Evolutionary conservation across 345 rosid genomes (phyloP), one percentile per base, ranked within the genome.

Genomic region (Lepidium aucheri): DNA sequence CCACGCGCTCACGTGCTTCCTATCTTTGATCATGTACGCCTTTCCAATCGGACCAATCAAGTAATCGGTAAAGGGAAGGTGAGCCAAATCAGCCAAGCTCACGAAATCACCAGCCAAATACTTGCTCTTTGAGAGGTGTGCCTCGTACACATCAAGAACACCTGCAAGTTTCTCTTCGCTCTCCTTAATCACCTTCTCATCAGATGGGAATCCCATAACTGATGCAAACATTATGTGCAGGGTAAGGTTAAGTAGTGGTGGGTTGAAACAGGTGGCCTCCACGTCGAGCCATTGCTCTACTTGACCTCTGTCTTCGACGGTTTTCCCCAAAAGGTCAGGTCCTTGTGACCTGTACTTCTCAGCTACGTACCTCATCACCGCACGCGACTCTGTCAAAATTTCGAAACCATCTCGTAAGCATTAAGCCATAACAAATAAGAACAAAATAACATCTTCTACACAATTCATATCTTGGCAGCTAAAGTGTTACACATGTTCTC

Each of bases 201-300:
- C 87, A 1, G 72, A 22, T 4, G 78, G 56, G 34, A 82, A 58
- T 0, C 93, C 91, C 43, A 79, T 7, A 4, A 45, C 34, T 2
- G 91, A n/a, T 0, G 81, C 62, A 8, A 83, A 86, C 63, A 82
- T 13, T 7, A 83, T 49, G 45, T 85, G 83, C 0, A 83, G 0
- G 1, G 86, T 72, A 3, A 85, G 14, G 42, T 67, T 58, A 44
- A 68, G 64, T 32, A 85, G 50, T 0, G 75, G 83, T 8, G 87
- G 96, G 69, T 86, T 72, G 77, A 12, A 85, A 56, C 63, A 73
- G 1, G 79, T 78, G 2, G 89, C 87, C 56, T 86, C 93, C 0
- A 85, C 85, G 7, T 89, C 86, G 0, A 89, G 77, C 93, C 93
- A 89, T 34, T 82, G 90, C 35, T 85, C 96, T 3, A 89, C 89